A percentile compares a stretch with the other conserved stretches of the same genome.
These are phyloP conservation scores for Tetracentron sinense DNA, from an alignment of 164 flowering plant genomes.

Conservation along the genomic window DNA sequence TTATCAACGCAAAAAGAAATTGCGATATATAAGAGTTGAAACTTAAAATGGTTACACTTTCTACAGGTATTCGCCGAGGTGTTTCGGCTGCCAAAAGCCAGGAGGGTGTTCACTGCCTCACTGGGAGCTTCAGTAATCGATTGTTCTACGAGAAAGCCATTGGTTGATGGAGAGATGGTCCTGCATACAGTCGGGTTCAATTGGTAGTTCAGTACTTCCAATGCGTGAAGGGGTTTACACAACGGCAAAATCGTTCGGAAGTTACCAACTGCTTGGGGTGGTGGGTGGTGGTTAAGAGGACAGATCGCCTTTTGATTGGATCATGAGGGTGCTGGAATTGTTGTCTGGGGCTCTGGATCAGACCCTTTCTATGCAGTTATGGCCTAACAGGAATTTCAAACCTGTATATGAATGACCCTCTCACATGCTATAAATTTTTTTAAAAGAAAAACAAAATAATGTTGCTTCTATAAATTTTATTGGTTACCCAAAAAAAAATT, in stretches of 20 bases:
- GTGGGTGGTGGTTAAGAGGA: constrained; percentile 18
- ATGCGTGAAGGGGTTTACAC: constrained; percentile 65
- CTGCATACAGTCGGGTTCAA: constrained; percentile 59
- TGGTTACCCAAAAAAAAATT: background rate
- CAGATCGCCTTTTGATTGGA: constrained; percentile 35
- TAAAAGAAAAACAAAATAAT: too few species aligned
- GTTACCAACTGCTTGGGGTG: constrained; percentile 21
- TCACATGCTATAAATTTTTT: too few species aligned
- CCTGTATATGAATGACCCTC: constrained; percentile 44
- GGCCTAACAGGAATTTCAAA: constrained; percentile 63
- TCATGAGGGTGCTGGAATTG: constrained; percentile 36
- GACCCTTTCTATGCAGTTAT: constrained; percentile 84
- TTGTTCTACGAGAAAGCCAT: constrained; percentile 78
- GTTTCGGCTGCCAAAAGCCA: constrained; percentile 65
- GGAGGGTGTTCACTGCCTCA: constrained; percentile 74
- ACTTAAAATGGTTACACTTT: background rate
- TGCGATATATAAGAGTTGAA: too few species aligned
- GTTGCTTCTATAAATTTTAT: background rate
- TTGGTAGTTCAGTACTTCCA: constrained; percentile 75
- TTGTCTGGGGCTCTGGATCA: constrained; percentile 51
- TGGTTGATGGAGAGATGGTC: constrained; percentile 71
- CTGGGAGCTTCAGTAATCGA: constrained; percentile 78
- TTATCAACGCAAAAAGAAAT: too few species aligned
- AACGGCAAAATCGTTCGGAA: constrained; percentile 52
- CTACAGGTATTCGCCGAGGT: constrained; percentile 78